phyloP scores from a whole-genome alignment of 2,329 filamentous ascomycete genomes.

The Trichoderma koningiopsis region DNA sequence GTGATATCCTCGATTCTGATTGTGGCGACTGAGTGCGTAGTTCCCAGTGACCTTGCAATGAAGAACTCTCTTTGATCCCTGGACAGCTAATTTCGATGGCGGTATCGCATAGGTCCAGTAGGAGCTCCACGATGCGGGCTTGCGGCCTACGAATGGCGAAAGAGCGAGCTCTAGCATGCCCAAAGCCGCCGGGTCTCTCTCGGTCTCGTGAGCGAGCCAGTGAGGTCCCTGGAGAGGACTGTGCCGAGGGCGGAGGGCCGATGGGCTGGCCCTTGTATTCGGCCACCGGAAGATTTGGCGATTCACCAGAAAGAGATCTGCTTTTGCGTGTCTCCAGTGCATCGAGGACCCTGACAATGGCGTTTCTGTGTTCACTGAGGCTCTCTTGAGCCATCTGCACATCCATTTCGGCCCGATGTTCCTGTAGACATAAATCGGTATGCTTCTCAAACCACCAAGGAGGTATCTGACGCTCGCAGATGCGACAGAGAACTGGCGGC shows the following conservation, averaged over 20 bases:
- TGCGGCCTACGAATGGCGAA: constrained; percentile 90
- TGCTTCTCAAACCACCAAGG: constrained; percentile 99
- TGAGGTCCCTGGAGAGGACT: constrained; percentile 70
- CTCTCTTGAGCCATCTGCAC: constrained; percentile 95
- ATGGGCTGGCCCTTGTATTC: constrained; percentile 91
- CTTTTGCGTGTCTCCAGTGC: constrained; percentile 79
- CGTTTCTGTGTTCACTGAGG: constrained; percentile 86
- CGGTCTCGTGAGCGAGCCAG: constrained; percentile 73
- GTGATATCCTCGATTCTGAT: constrained; percentile 90
- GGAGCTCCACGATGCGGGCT: constrained; percentile 88
- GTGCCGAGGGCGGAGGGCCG: constrained; percentile 71
- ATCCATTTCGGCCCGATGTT: constrained; percentile 96
- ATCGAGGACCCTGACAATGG: constrained; percentile 93
- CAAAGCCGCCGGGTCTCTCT: constrained; percentile 72
- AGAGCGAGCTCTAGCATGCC: constrained; percentile 79
- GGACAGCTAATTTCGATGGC: constrained; percentile 93
- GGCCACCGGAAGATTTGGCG: constrained; percentile 56
- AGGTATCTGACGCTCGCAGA: constrained; percentile 94
- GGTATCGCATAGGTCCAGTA: constrained; percentile 94
- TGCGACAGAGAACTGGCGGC: constrained; percentile 89
- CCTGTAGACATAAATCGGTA: constrained; percentile 91
- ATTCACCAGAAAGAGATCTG: constrained; percentile 61
- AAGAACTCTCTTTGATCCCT: constrained; percentile 80
- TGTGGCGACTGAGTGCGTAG: constrained; percentile 93
- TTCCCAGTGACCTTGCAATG: constrained; percentile 66